Evolutionary conservation across 139 green algal species (phyloP).

Genomic region (Volvox africanus): DNA sequence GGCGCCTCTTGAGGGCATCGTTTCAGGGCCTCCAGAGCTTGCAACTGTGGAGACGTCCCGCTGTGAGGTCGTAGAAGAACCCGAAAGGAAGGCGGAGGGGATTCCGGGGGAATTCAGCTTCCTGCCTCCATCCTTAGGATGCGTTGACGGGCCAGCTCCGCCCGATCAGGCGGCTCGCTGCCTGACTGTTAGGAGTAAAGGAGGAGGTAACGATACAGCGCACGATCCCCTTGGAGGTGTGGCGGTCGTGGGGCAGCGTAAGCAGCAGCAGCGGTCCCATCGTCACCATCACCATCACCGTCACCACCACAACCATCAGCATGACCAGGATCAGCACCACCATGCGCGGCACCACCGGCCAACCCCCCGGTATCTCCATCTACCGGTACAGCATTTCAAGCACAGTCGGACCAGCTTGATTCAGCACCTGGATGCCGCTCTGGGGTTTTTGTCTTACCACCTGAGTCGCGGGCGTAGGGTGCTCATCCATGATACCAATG

Average conservation of each 20-base stretch:
- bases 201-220: not conserved
- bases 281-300: constrained; percentile 3
- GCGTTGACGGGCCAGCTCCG: too few species aligned
- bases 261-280: not conserved
- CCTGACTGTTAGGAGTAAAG: not conserved
- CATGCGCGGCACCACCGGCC: not conserved
- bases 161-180: too few species aligned
- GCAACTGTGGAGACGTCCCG: too few species aligned
- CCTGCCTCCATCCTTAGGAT: too few species aligned
- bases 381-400: constrained; percentile 61
- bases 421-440: constrained; percentile 50
- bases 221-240: not conserved
- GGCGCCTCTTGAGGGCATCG: too few species aligned
- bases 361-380: constrained; percentile 53
- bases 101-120: too few species aligned
- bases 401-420: constrained; percentile 46
- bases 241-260: not conserved
- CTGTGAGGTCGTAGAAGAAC: too few species aligned
- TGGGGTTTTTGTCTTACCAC: constrained; percentile 67
- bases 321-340: not conserved
- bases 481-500: constrained; percentile 68
- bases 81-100: too few species aligned
- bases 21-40: too few species aligned
- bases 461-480: constrained; percentile 48
- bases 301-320: constrained; percentile 16